Evolutionary conservation across 352 stramenopile genomes (phyloP).

Genomic region (Globisporangium parvum): DNA sequence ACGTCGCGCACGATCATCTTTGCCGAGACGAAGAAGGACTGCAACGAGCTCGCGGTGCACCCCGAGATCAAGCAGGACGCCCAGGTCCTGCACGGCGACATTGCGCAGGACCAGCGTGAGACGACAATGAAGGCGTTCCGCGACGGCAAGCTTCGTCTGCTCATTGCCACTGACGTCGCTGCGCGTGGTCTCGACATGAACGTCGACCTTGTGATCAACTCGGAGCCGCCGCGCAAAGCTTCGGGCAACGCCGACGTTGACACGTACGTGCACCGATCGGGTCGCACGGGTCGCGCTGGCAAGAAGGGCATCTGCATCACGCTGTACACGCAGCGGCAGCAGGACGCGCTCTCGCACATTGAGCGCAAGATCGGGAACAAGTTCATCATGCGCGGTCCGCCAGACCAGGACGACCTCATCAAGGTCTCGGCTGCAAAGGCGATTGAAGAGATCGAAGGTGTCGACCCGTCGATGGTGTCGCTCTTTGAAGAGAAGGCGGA

Average conservation of each 20-base stretch:
- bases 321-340: conserved; percentile 88
- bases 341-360: conserved; percentile 71
- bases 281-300: conserved; percentile 94
- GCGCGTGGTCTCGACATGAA: conserved; percentile 97
- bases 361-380: conserved; percentile 87
- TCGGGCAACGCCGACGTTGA: conserved; percentile 90
- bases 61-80: conserved; percentile 82
- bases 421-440: conserved; percentile 79
- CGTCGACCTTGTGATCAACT: conserved; percentile 96
- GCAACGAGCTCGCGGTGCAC: conserved; percentile 90
- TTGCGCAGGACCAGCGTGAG: conserved; percentile 95
- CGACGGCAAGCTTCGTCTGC: conserved; percentile 89
- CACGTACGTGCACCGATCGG: conserved; percentile 98
- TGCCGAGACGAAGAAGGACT: conserved; percentile 93
- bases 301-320: conserved; percentile 96
- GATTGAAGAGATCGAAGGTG: conserved; percentile 74
- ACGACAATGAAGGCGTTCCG: conserved; percentile 97
- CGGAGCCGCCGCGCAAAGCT: conserved; percentile 83
- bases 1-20: conserved; percentile 92
- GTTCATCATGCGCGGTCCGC: conserved; percentile 85
- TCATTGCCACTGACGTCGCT: conserved; percentile 97
- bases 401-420: conserved; percentile 84
- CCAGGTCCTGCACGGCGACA: conserved; percentile 95
- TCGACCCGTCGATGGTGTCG: conserved; percentile 66
- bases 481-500: conserved; percentile 71